These are phyloP conservation scores for Zygotorulaspora florentina DNA, from an alignment of 805 yeast genomes.

Conservation along the genomic window DNA sequence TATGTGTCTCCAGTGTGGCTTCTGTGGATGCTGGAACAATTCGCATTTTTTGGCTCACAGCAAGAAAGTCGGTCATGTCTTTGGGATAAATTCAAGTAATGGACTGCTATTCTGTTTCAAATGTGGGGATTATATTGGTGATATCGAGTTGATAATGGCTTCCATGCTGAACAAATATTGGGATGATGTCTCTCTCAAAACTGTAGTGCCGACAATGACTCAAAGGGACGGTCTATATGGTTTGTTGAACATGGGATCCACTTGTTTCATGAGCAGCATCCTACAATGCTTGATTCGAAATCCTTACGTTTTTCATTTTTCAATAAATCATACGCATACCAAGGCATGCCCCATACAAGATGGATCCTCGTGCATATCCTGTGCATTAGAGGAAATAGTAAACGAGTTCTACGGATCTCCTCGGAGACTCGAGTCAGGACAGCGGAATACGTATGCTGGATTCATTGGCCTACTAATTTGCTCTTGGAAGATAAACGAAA, in stretches of 20 bases:
- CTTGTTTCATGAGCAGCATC: conserved; percentile 95
- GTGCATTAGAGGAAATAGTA: conserved; percentile 78
- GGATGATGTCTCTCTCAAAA: conserved; percentile 23
- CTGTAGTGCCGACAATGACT: conserved; percentile 32
- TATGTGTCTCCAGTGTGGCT: conserved; percentile 75
- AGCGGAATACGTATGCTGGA: conserved; percentile 44
- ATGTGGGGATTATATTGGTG: conserved; percentile 70
- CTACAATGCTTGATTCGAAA: conserved; percentile 86
- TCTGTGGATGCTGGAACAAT: conserved; percentile 61
- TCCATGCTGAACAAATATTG: conserved; percentile 26
- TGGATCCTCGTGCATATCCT: conserved; percentile 59
- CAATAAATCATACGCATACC: conserved; percentile 45
- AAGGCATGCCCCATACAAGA: conserved; percentile 28
- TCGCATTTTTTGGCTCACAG: conserved; percentile 48
- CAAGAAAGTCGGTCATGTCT: conserved; percentile 45
- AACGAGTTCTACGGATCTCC: conserved; percentile 66
- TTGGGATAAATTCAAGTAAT: conserved; percentile 63
- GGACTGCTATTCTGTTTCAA: conserved; percentile 74
- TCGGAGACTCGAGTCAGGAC: conserved; percentile 40
- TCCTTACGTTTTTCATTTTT: conserved; percentile 76
- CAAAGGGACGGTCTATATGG: conserved; percentile 83
- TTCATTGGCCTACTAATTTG: conserved; percentile 77
- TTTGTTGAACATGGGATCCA: conserved; percentile 90
- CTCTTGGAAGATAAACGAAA: conserved; percentile 79
- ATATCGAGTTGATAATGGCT: conserved; percentile 41